A percentile compares a stretch with the other conserved stretches of the same genome.
These are phyloP conservation scores for Hygrophila difformis DNA, from an alignment of 257 asterid genomes.

Conservation along the genomic window DNA sequence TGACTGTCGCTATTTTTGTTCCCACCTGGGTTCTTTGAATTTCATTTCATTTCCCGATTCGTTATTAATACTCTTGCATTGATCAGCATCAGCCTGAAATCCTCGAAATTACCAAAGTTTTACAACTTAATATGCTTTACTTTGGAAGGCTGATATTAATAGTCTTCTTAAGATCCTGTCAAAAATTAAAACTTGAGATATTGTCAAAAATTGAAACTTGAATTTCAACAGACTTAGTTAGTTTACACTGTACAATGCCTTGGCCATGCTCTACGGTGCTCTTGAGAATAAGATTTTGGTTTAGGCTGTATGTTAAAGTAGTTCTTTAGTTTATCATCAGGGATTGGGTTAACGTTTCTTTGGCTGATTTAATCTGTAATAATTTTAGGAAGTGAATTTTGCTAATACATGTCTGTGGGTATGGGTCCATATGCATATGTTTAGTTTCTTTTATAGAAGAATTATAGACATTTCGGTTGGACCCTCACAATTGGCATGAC, in stretches of 20 bases:
- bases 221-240: too few species aligned
- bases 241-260: too few species aligned
- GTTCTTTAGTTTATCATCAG: too few species aligned
- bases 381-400: too few species aligned
- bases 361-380: background rate
- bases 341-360: background rate
- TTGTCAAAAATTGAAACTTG: too few species aligned
- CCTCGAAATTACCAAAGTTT: constrained; percentile 16
- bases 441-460: constrained; percentile 4
- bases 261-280: too few species aligned
- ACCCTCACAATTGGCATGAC: background rate
- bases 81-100: background rate
- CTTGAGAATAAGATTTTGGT: too few species aligned
- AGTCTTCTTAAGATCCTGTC: background rate
- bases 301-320: too few species aligned
- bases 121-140: constrained; percentile 4
- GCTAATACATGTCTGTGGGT: background rate
- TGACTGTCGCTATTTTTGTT: too few species aligned
- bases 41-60: background rate
- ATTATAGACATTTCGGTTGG: background rate
- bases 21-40: background rate
- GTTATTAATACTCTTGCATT: constrained; percentile 10
- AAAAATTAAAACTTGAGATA: too few species aligned
- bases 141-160: too few species aligned
- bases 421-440: background rate